These are phyloP conservation scores for Myxozyma sirexii DNA, from an alignment of 805 yeast species.

Conservation along the genomic window DNA sequence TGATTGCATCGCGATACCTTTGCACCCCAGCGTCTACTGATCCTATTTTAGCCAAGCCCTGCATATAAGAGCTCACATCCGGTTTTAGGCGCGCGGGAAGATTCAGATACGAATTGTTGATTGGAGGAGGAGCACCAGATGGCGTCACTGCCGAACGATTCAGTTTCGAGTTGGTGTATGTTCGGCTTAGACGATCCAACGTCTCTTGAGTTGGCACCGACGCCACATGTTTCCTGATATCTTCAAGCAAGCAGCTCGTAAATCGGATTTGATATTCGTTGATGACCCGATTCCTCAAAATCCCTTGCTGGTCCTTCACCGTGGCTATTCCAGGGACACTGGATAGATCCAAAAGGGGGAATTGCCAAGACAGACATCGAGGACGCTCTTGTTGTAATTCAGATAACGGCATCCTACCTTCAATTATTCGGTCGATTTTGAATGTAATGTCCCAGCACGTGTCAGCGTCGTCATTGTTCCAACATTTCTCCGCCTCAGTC, in stretches of 20 bases:
- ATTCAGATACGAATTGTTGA: constrained; percentile 46
- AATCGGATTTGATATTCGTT: constrained; percentile 65
- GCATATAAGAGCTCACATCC: constrained; percentile 52
- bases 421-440: constrained; percentile 58
- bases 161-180: constrained; percentile 34
- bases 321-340: constrained; percentile 54
- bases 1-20: constrained; percentile 66
- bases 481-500: constrained; percentile 53
- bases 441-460: constrained; percentile 61
- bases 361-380: constrained; percentile 31
- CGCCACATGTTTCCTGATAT: constrained; percentile 61
- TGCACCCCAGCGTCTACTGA: constrained; percentile 53
- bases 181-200: constrained; percentile 50
- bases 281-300: constrained; percentile 66
- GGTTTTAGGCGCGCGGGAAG: constrained; percentile 49
- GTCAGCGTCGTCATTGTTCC: constrained; percentile 49
- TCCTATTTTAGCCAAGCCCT: constrained; percentile 50
- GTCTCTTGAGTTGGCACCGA: constrained; percentile 53
- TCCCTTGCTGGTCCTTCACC: constrained; percentile 56
- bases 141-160: constrained; percentile 13
- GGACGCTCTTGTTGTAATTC: constrained; percentile 33
- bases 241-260: constrained; percentile 57
- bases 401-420: constrained; percentile 48
- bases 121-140: constrained; percentile 19
- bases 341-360: constrained; percentile 49